Percentiles rank a stretch among this genome's conserved stretches.
These are phyloP conservation scores for Corylus avellana DNA, from an alignment of 306 rosid genomes.

Conservation along the genomic window DNA sequence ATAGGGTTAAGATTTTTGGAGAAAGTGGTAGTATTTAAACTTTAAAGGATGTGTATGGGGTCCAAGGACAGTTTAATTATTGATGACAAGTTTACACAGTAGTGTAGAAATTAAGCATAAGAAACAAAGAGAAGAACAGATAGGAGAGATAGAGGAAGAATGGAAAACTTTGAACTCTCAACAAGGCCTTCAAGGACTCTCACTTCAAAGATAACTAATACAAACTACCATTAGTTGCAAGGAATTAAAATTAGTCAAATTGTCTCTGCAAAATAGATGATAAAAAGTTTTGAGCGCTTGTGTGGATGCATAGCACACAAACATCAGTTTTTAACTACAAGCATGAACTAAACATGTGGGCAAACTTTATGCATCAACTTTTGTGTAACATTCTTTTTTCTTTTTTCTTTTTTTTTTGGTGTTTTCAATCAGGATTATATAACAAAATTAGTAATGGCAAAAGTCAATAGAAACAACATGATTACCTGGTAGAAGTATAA, in stretches of 20 bases:
- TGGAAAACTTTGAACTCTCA: not conserved
- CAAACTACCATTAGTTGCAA: too few species aligned
- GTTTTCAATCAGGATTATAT: not conserved
- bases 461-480: not conserved
- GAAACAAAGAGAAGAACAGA: not conserved
- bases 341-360: not conserved
- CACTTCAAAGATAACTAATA: not conserved
- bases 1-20: too few species aligned
- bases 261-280: not conserved
- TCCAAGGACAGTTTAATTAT: too few species aligned
- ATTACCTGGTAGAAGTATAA: constrained; percentile 60
- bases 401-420: too few species aligned
- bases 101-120: not conserved
- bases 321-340: not conserved
- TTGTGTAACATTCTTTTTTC: not conserved
- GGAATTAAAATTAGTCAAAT: too few species aligned
- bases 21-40: too few species aligned
- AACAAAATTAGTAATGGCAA: not conserved
- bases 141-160: not conserved
- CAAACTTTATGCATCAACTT: not conserved
- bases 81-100: too few species aligned
- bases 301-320: not conserved
- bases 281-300: too few species aligned
- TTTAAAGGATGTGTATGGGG: too few species aligned
- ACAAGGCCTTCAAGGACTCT: not conserved